A percentile compares a stretch with the other conserved stretches of the same genome.
phyloP scores from a whole-genome alignment of 352 stramenopile genomes.

The Globisporangium megalacanthum region DNA sequence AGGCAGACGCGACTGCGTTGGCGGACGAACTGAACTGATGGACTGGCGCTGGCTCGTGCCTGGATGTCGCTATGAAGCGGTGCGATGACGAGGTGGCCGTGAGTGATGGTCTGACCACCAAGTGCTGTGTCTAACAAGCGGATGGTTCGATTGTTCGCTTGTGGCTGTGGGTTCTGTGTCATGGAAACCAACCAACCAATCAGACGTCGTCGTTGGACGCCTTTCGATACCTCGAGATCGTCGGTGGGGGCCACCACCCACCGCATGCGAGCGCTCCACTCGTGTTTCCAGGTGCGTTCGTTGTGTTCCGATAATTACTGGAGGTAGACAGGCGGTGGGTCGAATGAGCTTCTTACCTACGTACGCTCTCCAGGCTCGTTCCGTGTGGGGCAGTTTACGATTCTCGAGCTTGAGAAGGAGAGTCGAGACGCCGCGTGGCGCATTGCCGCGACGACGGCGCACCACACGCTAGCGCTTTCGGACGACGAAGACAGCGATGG shows the following conservation, averaged over 20 bases:
- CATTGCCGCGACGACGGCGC: conserved; percentile 36
- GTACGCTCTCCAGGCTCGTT: conserved; percentile 39
- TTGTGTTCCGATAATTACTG: not conserved
- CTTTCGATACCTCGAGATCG: conserved; percentile 44
- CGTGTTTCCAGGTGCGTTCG: conserved; percentile 48
- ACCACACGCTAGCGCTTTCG: conserved; percentile 25
- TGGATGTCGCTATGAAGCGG: not conserved
- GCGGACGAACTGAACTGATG: too few relatives aligned
- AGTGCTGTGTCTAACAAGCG: too few relatives aligned
- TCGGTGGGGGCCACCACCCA: conserved; percentile 47
- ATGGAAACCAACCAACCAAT: too few relatives aligned
- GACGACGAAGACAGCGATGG: conserved; percentile 2
- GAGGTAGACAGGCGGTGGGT: not conserved
- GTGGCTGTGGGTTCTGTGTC: too few relatives aligned
- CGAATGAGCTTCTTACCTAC: too few relatives aligned
- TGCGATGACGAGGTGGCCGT: not conserved
- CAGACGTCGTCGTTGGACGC: not conserved
- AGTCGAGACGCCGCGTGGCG: conserved; percentile 41
- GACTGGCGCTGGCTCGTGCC: not conserved
- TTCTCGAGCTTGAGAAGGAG: conserved; percentile 61
- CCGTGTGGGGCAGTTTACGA: conserved; percentile 61
- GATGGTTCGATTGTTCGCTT: too few relatives aligned
- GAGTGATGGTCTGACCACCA: too few relatives aligned
- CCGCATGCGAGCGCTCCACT: conserved; percentile 35
- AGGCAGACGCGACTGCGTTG: too few relatives aligned